These are phyloP conservation scores for Mycotypha africana DNA, from an alignment of 371 early-diverging fungal species.

Conservation along the genomic window DNA sequence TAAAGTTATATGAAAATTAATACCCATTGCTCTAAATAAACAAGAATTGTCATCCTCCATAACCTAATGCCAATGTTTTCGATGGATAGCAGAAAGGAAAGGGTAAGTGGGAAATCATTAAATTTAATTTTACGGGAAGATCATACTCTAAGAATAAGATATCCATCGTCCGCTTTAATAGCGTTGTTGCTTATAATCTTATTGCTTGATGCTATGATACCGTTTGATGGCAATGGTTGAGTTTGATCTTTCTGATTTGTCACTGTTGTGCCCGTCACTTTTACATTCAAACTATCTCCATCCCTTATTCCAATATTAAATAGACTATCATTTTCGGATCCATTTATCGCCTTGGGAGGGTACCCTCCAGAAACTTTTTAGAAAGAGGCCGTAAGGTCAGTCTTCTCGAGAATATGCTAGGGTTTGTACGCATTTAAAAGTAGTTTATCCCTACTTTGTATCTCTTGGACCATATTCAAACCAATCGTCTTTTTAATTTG, in stretches of 20 bases:
- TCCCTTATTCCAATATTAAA: conserved; percentile 21
- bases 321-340: conserved; percentile 5
- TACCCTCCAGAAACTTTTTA: conserved; percentile 37
- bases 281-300: conserved; percentile 34
- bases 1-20: neutral
- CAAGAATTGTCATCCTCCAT: conserved; percentile 56
- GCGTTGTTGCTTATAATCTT: neutral
- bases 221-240: neutral
- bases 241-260: neutral
- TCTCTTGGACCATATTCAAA: neutral
- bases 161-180: conserved; percentile 8
- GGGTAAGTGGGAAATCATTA: neutral
- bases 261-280: conserved; percentile 7
- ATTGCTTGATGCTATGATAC: neutral
- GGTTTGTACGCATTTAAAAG: no score
- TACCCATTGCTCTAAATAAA: conserved; percentile 48
- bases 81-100: neutral
- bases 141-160: conserved; percentile 10
- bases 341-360: conserved; percentile 28
- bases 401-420: neutral
- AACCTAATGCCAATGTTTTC: conserved; percentile 14
- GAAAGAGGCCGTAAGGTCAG: neutral
- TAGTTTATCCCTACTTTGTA: conserved; percentile 11
- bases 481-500: conserved; percentile 3
- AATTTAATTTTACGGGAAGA: neutral